Percentiles rank a stretch among this genome's conserved stretches.
Conservation (phyloP, 2,329 filamentous ascomycete genomes). For the Pseudopyricularia cyperi region DNA sequence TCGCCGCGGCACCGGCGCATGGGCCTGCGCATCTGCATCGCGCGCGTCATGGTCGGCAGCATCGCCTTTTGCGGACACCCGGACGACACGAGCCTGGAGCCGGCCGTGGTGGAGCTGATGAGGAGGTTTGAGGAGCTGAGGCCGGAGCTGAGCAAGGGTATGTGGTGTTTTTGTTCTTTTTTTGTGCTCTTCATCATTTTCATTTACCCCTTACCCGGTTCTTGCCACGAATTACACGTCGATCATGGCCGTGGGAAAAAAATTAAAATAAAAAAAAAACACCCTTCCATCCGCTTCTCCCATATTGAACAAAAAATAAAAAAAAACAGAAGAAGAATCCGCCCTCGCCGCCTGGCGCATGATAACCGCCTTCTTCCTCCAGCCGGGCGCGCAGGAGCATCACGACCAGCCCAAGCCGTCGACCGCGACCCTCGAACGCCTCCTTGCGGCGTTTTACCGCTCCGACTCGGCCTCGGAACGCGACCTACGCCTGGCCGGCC, state of each 20-base stretch:
- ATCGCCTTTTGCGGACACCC: constrained; percentile 3
- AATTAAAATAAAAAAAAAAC: too few species aligned
- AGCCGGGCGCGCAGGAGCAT: constrained; percentile 1
- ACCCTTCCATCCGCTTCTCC: too few species aligned
- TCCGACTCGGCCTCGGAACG: neutral
- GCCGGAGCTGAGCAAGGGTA: neutral
- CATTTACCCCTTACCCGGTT: neutral
- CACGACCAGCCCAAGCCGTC: neutral
- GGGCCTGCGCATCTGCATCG: constrained; percentile 3
- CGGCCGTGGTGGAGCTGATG: constrained; percentile 2
- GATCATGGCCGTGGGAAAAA: too few species aligned
- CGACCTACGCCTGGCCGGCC: neutral
- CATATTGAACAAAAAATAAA: too few species aligned
- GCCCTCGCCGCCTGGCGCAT: constrained; percentile 3
- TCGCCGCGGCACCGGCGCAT: constrained; percentile 1
- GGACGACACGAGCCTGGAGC: constrained; percentile 6
- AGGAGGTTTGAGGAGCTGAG: constrained; percentile 1
- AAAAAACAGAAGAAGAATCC: constrained; percentile 2
- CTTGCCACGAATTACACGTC: too few species aligned
- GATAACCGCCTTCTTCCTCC: constrained; percentile 4
- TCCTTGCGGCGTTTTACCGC: neutral
- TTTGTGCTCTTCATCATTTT: neutral
- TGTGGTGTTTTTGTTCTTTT: neutral
- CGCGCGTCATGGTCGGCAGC: constrained; percentile 2
- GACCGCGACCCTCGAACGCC: neutral